Base-by-base conservation (phyloP, 305 asterid genomes). In the Stenogyne calaminthoides region DNA sequence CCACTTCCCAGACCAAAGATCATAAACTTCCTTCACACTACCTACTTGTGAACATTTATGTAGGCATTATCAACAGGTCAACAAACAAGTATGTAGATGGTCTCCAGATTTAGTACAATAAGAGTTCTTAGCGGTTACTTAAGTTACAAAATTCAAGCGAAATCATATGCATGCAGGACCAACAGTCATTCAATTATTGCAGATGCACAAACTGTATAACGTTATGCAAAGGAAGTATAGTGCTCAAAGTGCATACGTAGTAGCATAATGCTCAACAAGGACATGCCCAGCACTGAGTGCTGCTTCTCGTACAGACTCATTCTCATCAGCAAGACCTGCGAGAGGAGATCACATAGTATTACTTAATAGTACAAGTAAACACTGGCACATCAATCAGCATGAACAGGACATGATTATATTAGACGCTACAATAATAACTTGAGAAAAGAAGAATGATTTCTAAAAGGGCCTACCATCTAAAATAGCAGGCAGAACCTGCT, bases 271-370 rank as follows among this genome's bases (percentile, higher is more conserved):
- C 84, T 95, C 97, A 84, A 95, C 99, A 80, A 95, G 82, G 74
- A 95, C 98, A 86, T 89, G 99, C 80, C 99, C 99, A 68, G 98
- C 97, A 77, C 97, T 88, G 76, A 95, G 96, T 65, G 99, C 98
- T 59, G 98, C 99, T 36, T 95, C 99, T 64, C 99, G 96, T 32
- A 95, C 99, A 76, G 99, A 95, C 81, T 95, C 99, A 78, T 93
- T 95, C 89, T 95, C 99, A 85, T 95, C 99, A 68, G 99, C 99
- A 66, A 95, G 97, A 46, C 99, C 99, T 95, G 85, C 39, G 77
- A 22, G 69, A 76, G 42, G 71, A 56, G 68, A 72, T 72, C 37
- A 77, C 42, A 75, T 39, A 16, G 47, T 11, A 55, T 72, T 64
- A 70, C 64, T 54, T 22, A 67, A 47, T 62, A 55, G 29, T 63